A percentile compares a stretch with the other conserved stretches of the same genome.
These are phyloP conservation scores for Aspergillus olivimuriae DNA, from an alignment of 495 filamentous ascomycete genomes.

Conservation along the genomic window DNA sequence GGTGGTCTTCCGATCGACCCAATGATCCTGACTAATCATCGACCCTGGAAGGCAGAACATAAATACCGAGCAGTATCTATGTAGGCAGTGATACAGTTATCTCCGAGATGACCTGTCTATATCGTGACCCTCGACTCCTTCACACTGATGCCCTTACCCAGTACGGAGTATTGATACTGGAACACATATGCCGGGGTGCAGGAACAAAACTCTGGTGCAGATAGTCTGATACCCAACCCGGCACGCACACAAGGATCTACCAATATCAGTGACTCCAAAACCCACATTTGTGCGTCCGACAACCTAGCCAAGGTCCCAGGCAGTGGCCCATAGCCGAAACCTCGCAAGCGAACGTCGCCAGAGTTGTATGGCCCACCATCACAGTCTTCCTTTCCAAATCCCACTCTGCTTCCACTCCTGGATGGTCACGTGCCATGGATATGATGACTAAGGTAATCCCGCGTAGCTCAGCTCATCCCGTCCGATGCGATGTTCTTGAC, in stretches of 20 bases:
- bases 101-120: constrained; percentile 5
- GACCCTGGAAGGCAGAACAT: constrained; percentile 1
- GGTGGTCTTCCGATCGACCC: constrained; percentile 14
- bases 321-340: neutral
- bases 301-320: neutral
- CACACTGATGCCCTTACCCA: constrained; percentile 2
- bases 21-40: constrained; percentile 11
- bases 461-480: too few relatives aligned
- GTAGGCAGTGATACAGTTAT: neutral
- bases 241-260: neutral
- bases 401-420: too few relatives aligned
- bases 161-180: constrained; percentile 5
- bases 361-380: too few relatives aligned
- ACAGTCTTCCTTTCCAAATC: too few relatives aligned
- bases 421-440: too few relatives aligned
- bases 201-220: neutral
- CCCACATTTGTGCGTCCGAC: neutral
- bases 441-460: too few relatives aligned
- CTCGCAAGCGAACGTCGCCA: too few relatives aligned
- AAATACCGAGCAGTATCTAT: neutral
- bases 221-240: neutral
- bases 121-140: constrained; percentile 14
- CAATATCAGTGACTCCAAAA: neutral
- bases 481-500: too few relatives aligned
- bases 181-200: neutral